Evolutionary conservation across 2,329 filamentous ascomycete genomes (phyloP).

Genomic region (Monascus ruber): DNA sequence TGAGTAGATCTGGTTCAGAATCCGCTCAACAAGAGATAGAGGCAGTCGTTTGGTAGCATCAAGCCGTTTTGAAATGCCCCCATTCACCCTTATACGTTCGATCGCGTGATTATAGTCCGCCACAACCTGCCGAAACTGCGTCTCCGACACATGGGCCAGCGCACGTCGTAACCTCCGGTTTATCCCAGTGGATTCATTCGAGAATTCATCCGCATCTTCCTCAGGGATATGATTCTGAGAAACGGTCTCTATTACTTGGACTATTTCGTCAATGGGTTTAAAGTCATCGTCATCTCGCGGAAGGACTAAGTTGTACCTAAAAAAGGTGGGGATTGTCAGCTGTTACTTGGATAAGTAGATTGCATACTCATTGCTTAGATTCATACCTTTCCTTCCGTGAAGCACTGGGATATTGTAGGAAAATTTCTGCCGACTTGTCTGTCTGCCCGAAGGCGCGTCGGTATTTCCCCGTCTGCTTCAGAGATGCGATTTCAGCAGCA

Average conservation of each 20-base stretch:
- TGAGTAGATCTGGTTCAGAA: conserved; percentile 79
- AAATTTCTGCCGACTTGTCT: conserved; percentile 40
- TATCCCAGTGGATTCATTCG: conserved; percentile 61
- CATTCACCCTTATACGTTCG: conserved; percentile 52
- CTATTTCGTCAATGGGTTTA: conserved; percentile 54
- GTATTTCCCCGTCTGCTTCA: conserved; percentile 37
- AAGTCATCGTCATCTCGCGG: conserved; percentile 72
- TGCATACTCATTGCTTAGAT: not conserved
- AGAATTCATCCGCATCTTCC: conserved; percentile 55
- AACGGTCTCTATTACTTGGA: conserved; percentile 56
- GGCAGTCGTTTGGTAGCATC: conserved; percentile 58
- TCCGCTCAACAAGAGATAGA: conserved; percentile 62
- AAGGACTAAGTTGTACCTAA: conserved; percentile 60
- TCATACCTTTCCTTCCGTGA: conserved; percentile 55
- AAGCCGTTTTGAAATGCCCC: conserved; percentile 61
- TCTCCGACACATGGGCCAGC: conserved; percentile 52
- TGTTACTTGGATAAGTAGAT: not conserved
- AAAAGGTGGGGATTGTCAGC: conserved; percentile 10
- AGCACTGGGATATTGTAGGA: conserved; percentile 74
- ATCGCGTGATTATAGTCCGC: conserved; percentile 67
- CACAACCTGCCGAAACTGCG: conserved; percentile 63
- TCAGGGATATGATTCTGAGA: conserved; percentile 67
- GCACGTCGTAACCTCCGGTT: conserved; percentile 68
- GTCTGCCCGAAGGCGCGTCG: conserved; percentile 39
- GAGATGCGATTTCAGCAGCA: conserved; percentile 37